These are phyloP conservation scores for Vitis cinerea DNA, from an alignment of 164 flowering plant species.

Conservation along the genomic window DNA sequence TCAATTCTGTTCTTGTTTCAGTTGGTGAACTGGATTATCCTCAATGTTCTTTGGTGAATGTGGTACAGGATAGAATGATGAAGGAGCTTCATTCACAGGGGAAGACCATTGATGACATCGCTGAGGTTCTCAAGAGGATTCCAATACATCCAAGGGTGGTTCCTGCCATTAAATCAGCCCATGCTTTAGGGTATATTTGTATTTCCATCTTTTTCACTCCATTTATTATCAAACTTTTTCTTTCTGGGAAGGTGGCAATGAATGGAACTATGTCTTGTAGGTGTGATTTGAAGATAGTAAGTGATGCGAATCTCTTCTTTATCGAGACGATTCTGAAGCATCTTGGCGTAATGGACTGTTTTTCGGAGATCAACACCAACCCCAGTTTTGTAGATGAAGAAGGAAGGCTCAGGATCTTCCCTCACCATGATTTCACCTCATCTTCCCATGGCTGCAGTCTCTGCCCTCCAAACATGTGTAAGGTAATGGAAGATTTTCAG, in stretches of 20 bases:
- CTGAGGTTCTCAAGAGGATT: constrained; percentile 28
- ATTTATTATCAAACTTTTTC: background rate
- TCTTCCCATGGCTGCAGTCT: constrained; percentile 65
- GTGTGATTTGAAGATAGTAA: constrained; percentile 78
- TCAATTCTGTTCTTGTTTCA: background rate
- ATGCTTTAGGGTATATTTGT: constrained; percentile 42
- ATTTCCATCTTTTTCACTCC: background rate
- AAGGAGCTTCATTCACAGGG: constrained; percentile 47
- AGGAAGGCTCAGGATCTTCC: constrained; percentile 66
- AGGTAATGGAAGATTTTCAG: constrained; percentile 37
- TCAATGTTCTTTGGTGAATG: background rate
- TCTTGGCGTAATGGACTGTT: constrained; percentile 53
- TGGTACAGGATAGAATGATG: constrained; percentile 62
- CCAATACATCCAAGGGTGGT: constrained; percentile 51
- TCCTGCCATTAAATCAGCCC: constrained; percentile 48
- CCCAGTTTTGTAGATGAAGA: constrained; percentile 61
- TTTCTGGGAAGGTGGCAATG: background rate
- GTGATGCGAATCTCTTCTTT: constrained; percentile 81
- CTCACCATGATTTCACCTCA: constrained; percentile 57
- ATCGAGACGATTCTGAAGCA: constrained; percentile 80
- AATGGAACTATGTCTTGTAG: constrained; percentile 27
- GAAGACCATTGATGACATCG: constrained; percentile 46
- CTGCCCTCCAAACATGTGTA: constrained; percentile 98
- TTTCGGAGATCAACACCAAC: constrained; percentile 80
- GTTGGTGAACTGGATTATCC: background rate